Conservation (phyloP, 352 stramenopile species). For the Phytophthora boehmeriae region DNA sequence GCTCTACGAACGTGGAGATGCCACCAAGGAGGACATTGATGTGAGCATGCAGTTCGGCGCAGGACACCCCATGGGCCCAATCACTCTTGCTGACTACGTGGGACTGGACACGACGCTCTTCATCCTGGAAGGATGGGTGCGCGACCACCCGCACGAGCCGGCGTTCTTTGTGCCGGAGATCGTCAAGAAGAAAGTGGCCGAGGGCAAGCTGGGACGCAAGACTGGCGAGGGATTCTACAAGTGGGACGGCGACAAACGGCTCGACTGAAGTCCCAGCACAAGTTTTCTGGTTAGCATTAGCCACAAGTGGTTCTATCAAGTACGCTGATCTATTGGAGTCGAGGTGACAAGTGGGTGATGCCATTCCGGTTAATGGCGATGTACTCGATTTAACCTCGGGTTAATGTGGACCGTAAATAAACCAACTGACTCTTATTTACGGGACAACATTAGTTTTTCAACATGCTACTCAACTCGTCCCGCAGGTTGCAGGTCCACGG, state of each 20-base stretch:
- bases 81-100: slow-evolving; percentile 96
- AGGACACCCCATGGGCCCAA: slow-evolving; percentile 97
- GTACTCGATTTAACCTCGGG: too few species aligned
- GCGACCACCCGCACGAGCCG: slow-evolving; percentile 95
- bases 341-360: too few species aligned
- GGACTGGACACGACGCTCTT: slow-evolving; percentile 96
- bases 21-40: slow-evolving; percentile 97
- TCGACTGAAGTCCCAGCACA: slow-evolving; percentile 4
- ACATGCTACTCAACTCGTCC: too few species aligned
- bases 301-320: too few species aligned
- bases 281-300: too few species aligned
- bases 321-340: too few species aligned
- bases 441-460: too few species aligned
- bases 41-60: slow-evolving; percentile 97
- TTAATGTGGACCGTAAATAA: too few species aligned
- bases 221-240: slow-evolving; percentile 97
- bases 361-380: too few species aligned
- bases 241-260: slow-evolving; percentile 85
- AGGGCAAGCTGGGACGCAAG: slow-evolving; percentile 96
- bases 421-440: too few species aligned
- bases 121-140: slow-evolving; percentile 96
- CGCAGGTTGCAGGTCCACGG: too few species aligned
- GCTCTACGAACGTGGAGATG: slow-evolving; percentile 95
- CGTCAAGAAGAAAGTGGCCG: slow-evolving; percentile 91
- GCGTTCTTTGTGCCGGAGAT: slow-evolving; percentile 96